A percentile compares a stretch with the other conserved stretches of the same genome.
phyloP scores from a whole-genome alignment of 2,329 filamentous ascomycete species.

The Dactylella cylindrospora region DNA sequence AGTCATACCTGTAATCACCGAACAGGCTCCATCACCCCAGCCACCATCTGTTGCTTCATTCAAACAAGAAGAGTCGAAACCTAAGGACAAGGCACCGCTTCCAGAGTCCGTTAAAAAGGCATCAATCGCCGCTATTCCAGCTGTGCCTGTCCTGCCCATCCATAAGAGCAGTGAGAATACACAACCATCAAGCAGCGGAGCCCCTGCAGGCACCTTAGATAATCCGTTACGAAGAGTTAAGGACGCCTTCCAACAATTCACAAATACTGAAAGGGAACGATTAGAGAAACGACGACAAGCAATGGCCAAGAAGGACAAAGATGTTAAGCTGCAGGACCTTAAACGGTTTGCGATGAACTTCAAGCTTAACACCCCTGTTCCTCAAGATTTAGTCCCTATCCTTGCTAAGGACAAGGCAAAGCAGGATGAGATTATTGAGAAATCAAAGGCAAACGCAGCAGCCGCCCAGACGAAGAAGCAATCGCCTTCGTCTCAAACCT shows the following conservation, averaged over 20 bases:
- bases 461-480: slow-evolving; percentile 39
- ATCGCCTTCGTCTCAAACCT: slow-evolving; percentile 18
- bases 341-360: slow-evolving; percentile 94
- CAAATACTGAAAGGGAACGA: slow-evolving; percentile 60
- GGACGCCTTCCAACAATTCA: slow-evolving; percentile 66
- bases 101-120: slow-evolving; percentile 46
- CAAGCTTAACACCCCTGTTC: slow-evolving; percentile 90
- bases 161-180: slow-evolving; percentile 36
- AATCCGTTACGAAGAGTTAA: slow-evolving; percentile 54
- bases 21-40: slow-evolving; percentile 39
- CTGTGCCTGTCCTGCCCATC: slow-evolving; percentile 30
- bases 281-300: slow-evolving; percentile 56
- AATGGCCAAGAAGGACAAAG: slow-evolving; percentile 70
- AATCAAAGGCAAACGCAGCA: slow-evolving; percentile 57
- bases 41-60: slow-evolving; percentile 40
- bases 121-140: slow-evolving; percentile 20
- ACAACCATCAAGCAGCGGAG: slow-evolving; percentile 9
- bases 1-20: slow-evolving; percentile 41
- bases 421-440: slow-evolving; percentile 88
- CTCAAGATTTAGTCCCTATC: slow-evolving; percentile 86
- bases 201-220: slow-evolving; percentile 33
- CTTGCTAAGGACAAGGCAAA: slow-evolving; percentile 95
- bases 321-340: slow-evolving; percentile 87
- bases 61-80: slow-evolving; percentile 43
- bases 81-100: slow-evolving; percentile 52